These are phyloP conservation scores for Penicillium pancosmium DNA, from an alignment of 495 filamentous ascomycete species.

Conservation along the genomic window DNA sequence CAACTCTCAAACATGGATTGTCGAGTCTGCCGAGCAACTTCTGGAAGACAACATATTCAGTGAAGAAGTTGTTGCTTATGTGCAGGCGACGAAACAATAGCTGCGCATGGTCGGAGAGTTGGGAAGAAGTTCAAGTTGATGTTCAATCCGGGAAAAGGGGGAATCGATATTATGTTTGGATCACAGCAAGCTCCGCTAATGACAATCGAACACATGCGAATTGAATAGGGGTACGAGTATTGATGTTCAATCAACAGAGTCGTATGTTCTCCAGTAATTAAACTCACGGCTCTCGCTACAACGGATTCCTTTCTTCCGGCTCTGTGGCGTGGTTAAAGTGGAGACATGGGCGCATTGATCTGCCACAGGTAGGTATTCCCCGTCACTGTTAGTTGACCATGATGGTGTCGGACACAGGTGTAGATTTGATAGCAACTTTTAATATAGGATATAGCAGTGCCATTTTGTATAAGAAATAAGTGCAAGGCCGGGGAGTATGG, in stretches of 20 bases:
- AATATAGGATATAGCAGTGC: too few species aligned
- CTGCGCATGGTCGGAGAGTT: neutral
- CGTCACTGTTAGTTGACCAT: neutral
- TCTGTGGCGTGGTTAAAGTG: neutral
- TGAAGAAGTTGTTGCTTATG: constrained; percentile 17
- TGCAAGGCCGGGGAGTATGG: too few species aligned
- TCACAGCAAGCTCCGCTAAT: too few species aligned
- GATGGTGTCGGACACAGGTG: too few species aligned
- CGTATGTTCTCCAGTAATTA: neutral
- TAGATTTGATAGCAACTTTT: too few species aligned
- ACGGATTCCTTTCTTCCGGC: neutral
- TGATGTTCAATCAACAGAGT: neutral
- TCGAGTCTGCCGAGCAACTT: constrained; percentile 31
- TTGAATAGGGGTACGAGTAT: neutral
- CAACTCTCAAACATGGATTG: constrained; percentile 37
- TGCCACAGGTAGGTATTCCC: constrained; percentile 18
- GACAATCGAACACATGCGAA: too few species aligned
- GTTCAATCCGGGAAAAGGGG: too few species aligned
- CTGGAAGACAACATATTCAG: constrained; percentile 19
- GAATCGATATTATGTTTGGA: too few species aligned
- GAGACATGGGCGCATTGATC: neutral
- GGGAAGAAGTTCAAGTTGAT: too few species aligned
- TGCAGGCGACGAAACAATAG: neutral
- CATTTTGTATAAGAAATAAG: too few species aligned
- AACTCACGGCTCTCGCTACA: neutral